phyloP scores from a whole-genome alignment of 106 monocot genomes.

The Phalaenopsis equestris region DNA sequence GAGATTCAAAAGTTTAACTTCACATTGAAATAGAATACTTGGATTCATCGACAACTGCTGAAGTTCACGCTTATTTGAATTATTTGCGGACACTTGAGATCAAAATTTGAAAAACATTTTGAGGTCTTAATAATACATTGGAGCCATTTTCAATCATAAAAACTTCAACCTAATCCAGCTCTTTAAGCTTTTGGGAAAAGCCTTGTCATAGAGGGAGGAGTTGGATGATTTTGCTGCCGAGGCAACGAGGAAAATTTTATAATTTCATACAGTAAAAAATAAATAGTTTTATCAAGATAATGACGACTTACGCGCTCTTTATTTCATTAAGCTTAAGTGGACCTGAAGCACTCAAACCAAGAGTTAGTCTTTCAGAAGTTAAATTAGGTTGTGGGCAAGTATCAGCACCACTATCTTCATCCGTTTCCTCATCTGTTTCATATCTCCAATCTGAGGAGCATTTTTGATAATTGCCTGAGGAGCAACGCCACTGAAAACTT shows the following conservation, averaged over 20 bases:
- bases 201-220: not conserved
- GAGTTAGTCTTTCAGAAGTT: conserved; percentile 18
- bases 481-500: conserved; percentile 23
- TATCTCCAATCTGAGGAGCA: conserved; percentile 38
- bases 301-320: conserved; percentile 16
- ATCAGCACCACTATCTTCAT: conserved; percentile 12
- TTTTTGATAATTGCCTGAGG: conserved; percentile 18
- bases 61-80: conserved; percentile 1
- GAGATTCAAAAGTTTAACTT: not conserved
- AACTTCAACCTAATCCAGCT: not conserved
- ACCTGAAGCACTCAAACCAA: conserved; percentile 18
- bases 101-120: not conserved
- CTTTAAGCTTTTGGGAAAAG: not conserved
- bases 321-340: conserved; percentile 20
- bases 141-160: not conserved
- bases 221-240: not conserved
- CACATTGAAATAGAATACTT: not conserved
- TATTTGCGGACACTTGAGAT: not conserved
- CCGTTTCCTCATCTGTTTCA: conserved; percentile 47
- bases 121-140: not conserved
- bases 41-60: not conserved
- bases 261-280: not conserved
- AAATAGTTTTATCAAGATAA: not conserved
- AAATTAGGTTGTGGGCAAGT: conserved; percentile 4
- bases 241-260: not conserved